Percentiles rank a stretch among this genome's conserved stretches.
Conservation (phyloP, 2,329 filamentous ascomycete genomes). For the Zalaria obscura region DNA sequence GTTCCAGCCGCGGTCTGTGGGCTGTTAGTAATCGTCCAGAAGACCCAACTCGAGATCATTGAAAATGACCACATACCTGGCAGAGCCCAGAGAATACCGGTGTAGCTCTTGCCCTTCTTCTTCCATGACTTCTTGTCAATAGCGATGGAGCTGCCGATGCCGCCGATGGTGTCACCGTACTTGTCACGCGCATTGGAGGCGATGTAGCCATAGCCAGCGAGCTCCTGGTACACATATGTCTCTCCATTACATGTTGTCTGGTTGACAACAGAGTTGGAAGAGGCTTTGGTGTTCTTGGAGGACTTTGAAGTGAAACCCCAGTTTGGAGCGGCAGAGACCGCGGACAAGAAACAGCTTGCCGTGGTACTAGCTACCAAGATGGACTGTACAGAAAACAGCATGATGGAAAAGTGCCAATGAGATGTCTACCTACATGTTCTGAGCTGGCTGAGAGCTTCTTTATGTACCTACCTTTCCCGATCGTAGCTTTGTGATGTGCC, state of each 20-base stretch:
- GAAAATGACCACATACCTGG: conserved; percentile 21
- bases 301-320: no score
- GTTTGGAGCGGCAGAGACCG: no score
- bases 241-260: conserved; percentile 45
- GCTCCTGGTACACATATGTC: conserved; percentile 49
- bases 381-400: no score
- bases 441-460: no score
- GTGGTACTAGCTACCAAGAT: no score
- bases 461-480: no score
- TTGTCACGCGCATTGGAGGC: conserved; percentile 46
- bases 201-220: conserved; percentile 53
- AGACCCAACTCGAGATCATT: conserved; percentile 3
- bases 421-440: no score
- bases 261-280: conserved; percentile 21
- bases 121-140: conserved; percentile 47
- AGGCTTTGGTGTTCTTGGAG: no score
- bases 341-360: no score
- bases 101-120: conserved; percentile 38
- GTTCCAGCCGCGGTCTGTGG: conserved; percentile 54
- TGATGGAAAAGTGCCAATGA: no score
- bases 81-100: conserved; percentile 46
- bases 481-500: no score
- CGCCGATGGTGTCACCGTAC: conserved; percentile 54
- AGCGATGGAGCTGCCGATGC: conserved; percentile 52
- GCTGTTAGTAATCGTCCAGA: neutral